These are phyloP conservation scores for Aspergillus affinis DNA, from an alignment of 495 filamentous ascomycete genomes.

Conservation along the genomic window DNA sequence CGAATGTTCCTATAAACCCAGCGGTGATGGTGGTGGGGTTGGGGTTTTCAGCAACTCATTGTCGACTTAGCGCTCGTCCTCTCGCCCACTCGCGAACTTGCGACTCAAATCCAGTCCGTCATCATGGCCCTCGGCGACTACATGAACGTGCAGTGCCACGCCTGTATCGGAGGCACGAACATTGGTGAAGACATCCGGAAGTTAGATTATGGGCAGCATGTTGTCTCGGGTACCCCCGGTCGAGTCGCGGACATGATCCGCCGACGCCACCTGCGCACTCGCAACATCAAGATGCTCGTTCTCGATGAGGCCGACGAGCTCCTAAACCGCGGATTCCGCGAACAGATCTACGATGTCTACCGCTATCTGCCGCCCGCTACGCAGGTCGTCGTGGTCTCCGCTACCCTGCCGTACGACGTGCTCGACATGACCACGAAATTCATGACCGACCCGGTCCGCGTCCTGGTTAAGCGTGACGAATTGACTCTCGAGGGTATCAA, in stretches of 20 bases:
- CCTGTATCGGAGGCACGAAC: conserved; percentile 97
- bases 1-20: no score
- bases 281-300: conserved; percentile 98
- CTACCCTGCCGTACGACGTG: conserved; percentile 96
- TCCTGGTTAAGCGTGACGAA: conserved; percentile 99
- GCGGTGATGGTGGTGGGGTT: no score
- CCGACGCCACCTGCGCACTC: conserved; percentile 87
- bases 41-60: background rate
- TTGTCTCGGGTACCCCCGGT: conserved; percentile 93
- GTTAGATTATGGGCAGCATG: conserved; percentile 94
- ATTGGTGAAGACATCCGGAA: conserved; percentile 97
- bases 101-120: conserved; percentile 96
- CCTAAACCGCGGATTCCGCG: conserved; percentile 89
- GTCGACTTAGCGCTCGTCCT: conserved; percentile 71
- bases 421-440: conserved; percentile 99
- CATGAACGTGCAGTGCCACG: conserved; percentile 99
- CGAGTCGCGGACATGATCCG: conserved; percentile 99
- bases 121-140: conserved; percentile 97
- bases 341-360: conserved; percentile 99
- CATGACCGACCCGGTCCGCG: conserved; percentile 98
- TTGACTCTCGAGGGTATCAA: conserved; percentile 97
- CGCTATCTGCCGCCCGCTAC: conserved; percentile 93
- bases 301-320: conserved; percentile 96
- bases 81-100: conserved; percentile 96
- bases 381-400: conserved; percentile 96